Base-by-base conservation (phyloP, 176 grass and related monocot species). In the Raddia distichophylla region DNA sequence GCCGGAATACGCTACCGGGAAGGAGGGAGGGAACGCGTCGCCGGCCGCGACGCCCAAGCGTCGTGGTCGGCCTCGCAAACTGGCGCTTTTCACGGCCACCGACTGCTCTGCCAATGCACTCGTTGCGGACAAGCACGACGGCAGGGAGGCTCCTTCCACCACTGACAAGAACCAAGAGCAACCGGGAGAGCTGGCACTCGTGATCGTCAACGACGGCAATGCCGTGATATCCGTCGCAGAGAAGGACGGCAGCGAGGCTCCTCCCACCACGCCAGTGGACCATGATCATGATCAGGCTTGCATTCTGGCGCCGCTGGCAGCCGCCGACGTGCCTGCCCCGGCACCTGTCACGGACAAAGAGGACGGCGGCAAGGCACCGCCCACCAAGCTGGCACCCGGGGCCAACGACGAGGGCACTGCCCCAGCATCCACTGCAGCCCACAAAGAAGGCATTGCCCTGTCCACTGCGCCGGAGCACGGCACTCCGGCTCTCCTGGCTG, bases 1-100 rank as follows among this genome's bases (percentile, higher is more conserved):
- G 4, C 14, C 45, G 43, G 45, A 37, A 8, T 52, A 49, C 6
- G 46, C 67, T 43, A 5, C 10, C 6, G 8, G 15, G 15, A 79
- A 73, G 71, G 76, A 69, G 42, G 12, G 16, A 0, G 13, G 9
- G 17, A 16, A 18, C 6, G 14, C 10, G 59, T 40, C 62, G 37
- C 37, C 8, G 42, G 48, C 50, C 5, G 1, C 7, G 18, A 51
- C 1, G 12, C 60, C 50, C 67, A 80, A 57, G 67, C 58, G 76
- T 17, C 49, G 84, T 2, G 10, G 48, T 27, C 73, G 66, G 58
- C 50, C 81, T 57, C 43, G 17, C 66, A 87, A 40, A 57, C 65
- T 42, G 37, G 15, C 48, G 4, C 27, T 5, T 40, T 0, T 13
- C 73, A 34, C 4, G 3, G 9, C 8, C 37, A 15, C 15, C 3